phyloP scores from a whole-genome alignment of 176 grass and related monocot species.

The Themeda triandra region DNA sequence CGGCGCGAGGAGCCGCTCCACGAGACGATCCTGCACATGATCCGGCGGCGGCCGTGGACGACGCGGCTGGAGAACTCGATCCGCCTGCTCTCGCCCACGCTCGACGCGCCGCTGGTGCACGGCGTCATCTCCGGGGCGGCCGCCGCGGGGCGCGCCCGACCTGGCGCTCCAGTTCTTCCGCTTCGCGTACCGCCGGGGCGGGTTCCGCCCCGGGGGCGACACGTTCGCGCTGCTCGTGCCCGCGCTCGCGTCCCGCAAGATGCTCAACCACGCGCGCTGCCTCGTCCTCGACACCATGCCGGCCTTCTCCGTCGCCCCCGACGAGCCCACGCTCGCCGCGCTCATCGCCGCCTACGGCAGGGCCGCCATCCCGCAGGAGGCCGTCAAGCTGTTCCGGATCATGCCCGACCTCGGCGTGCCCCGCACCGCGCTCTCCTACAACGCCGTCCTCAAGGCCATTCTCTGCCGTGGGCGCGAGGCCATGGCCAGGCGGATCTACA shows the following conservation, averaged over 20 bases:
- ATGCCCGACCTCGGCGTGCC: conserved; percentile 83
- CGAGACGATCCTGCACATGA: conserved; percentile 89
- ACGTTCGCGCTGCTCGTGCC: conserved; percentile 67
- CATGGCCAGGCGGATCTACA: conserved; percentile 85
- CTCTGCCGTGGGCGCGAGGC: conserved; percentile 63
- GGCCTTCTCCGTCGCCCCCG: conserved; percentile 42
- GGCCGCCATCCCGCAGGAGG: conserved; percentile 78
- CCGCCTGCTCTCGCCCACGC: conserved; percentile 50
- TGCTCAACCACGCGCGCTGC: conserved; percentile 99
- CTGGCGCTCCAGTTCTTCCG: conserved; percentile 88
- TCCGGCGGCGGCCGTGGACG: conserved; percentile 75
- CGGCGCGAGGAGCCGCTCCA: conserved; percentile 46
- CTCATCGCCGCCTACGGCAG: conserved; percentile 74
- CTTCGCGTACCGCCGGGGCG: conserved; percentile 77
- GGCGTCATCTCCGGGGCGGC: conserved; percentile 53
- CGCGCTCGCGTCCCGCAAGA: conserved; percentile 50
- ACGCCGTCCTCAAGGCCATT: conserved; percentile 87
- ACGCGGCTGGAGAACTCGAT: conserved; percentile 95
- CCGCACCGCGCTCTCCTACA: conserved; percentile 69
- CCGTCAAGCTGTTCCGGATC: conserved; percentile 83
- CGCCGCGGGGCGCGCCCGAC: conserved; percentile 33
- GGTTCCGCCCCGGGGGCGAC: conserved; percentile 56
- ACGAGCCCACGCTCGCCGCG: conserved; percentile 60
- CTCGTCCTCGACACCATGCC: conserved; percentile 92
- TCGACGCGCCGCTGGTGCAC: conserved; percentile 56